These are phyloP conservation scores for Verbena officinalis DNA, from an alignment of 257 asterid species.

Conservation along the genomic window DNA sequence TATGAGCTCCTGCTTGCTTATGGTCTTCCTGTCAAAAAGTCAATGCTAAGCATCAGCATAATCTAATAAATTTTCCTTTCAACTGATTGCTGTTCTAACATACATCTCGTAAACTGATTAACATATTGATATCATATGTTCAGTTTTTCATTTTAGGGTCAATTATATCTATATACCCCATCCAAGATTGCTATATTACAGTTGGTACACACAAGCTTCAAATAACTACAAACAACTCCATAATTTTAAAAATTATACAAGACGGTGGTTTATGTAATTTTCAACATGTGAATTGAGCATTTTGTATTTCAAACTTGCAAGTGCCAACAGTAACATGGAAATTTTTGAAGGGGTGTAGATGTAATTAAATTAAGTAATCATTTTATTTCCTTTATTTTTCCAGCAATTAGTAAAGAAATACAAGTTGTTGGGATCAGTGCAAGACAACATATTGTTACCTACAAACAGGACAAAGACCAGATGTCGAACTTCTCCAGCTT, in stretches of 20 bases:
- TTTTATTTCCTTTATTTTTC: background rate
- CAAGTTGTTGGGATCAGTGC: slow-evolving; percentile 13
- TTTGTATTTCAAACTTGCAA: too few species aligned
- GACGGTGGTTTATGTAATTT: too few species aligned
- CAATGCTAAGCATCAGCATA: slow-evolving; percentile 23
- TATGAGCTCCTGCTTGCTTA: slow-evolving; percentile 84
- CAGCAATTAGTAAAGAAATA: slow-evolving; percentile 17
- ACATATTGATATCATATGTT: slow-evolving; percentile 7
- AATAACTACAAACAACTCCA: too few species aligned
- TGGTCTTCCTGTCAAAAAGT: slow-evolving; percentile 54
- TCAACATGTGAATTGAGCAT: too few species aligned
- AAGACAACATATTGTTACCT: slow-evolving; percentile 54
- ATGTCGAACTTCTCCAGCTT: slow-evolving; percentile 82
- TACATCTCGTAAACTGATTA: slow-evolving; percentile 15
- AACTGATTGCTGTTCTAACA: slow-evolving; percentile 5
- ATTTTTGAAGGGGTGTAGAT: too few species aligned
- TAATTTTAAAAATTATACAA: too few species aligned
- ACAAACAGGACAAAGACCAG: slow-evolving; percentile 97
- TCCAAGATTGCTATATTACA: too few species aligned
- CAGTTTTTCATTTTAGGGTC: background rate
- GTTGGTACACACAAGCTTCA: too few species aligned
- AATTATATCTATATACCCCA: too few species aligned
- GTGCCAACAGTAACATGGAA: too few species aligned
- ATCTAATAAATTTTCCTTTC: slow-evolving; percentile 20
- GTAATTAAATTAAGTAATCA: too few species aligned